These are phyloP conservation scores for Melastoma malabathricum DNA, from an alignment of 345 rosid genomes.

Conservation along the genomic window DNA sequence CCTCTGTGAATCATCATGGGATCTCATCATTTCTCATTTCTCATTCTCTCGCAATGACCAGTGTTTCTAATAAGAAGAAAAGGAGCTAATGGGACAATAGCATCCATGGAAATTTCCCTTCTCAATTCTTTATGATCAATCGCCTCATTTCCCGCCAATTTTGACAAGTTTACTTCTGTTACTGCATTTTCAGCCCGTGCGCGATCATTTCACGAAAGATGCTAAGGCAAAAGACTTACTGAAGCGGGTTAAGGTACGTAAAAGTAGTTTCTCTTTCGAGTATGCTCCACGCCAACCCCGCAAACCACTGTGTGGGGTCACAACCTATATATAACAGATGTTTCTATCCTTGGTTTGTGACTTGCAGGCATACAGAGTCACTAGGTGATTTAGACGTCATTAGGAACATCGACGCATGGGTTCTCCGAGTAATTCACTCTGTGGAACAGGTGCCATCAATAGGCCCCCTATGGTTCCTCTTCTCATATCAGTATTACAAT, in stretches of 20 bases:
- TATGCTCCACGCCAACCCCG: neutral
- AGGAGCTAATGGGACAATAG: too few species aligned
- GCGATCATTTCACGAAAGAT: conserved; percentile 52
- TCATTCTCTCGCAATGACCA: too few species aligned
- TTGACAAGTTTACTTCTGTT: neutral
- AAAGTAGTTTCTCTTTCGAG: neutral
- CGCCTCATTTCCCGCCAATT: neutral
- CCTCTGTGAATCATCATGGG: neutral
- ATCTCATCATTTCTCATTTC: neutral
- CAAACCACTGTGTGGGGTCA: neutral
- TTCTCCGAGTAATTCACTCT: too few species aligned
- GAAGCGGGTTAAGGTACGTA: conserved; percentile 58
- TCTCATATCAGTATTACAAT: too few species aligned
- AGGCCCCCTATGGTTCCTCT: neutral
- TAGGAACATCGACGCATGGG: too few species aligned
- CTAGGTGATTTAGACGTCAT: conserved; percentile 19
- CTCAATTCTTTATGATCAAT: too few species aligned
- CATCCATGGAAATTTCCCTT: too few species aligned
- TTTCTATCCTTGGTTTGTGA: neutral
- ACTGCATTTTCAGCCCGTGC: conserved; percentile 50
- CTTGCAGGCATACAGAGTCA: conserved; percentile 45
- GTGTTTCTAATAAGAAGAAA: neutral
- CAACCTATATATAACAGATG: neutral
- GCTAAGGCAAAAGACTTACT: conserved; percentile 53
- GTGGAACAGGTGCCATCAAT: too few species aligned